Evolutionary conservation across 768 basidiomycete species (phyloP).

Genomic region (Podaxis carcinomalis): DNA sequence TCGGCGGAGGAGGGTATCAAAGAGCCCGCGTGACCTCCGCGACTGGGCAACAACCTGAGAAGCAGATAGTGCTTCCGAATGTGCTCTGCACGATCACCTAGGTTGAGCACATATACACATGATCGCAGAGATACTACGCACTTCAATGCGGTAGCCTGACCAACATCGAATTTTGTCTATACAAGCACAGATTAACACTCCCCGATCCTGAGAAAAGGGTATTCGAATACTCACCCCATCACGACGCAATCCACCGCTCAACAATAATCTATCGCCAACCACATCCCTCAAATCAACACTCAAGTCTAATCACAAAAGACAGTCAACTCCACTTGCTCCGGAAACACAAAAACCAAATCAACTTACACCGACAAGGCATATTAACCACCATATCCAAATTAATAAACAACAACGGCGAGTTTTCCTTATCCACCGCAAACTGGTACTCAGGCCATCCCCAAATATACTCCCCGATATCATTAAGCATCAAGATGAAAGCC

Average conservation of each 20-base stretch:
- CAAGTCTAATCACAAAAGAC: slow-evolving; percentile 46
- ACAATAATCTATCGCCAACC: slow-evolving; percentile 86
- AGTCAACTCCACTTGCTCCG: slow-evolving; percentile 11
- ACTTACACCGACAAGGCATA: slow-evolving; percentile 90
- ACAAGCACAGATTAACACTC: neutral
- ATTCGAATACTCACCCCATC: slow-evolving; percentile 65
- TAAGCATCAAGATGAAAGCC: slow-evolving; percentile 72
- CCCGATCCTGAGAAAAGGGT: neutral
- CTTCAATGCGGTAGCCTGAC: slow-evolving; percentile 74
- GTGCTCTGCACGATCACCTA: slow-evolving; percentile 38
- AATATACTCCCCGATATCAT: slow-evolving; percentile 86
- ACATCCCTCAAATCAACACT: slow-evolving; percentile 89
- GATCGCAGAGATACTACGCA: slow-evolving; percentile 20
- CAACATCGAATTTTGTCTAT: slow-evolving; percentile 75
- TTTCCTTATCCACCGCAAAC: slow-evolving; percentile 77
- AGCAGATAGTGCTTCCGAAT: slow-evolving; percentile 63
- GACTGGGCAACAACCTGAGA: slow-evolving; percentile 70
- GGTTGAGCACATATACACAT: neutral
- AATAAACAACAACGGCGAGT: slow-evolving; percentile 63
- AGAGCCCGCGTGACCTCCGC: slow-evolving; percentile 68
- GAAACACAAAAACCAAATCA: neutral
- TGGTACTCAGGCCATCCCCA: slow-evolving; percentile 92
- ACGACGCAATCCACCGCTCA: slow-evolving; percentile 72
- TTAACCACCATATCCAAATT: slow-evolving; percentile 93
- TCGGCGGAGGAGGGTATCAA: slow-evolving; percentile 49